Base-by-base conservation (phyloP, 1,139 yeast genomes). In the Hemisphaericaspora xylofermentans region DNA sequence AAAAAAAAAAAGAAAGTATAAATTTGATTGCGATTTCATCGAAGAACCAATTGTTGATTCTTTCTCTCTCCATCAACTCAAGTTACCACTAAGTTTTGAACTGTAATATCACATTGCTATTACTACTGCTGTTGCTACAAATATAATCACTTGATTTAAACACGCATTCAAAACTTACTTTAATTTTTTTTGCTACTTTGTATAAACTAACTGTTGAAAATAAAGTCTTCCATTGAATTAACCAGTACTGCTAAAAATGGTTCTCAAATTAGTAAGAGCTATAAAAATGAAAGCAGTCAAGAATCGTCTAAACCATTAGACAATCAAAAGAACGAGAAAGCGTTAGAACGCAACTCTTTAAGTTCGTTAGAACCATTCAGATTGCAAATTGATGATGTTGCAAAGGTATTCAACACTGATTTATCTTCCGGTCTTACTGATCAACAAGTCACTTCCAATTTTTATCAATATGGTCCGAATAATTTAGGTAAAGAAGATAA, bases 401-500 rank as follows among this genome's bases (percentile, higher is more conserved):
- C 66, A 16, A 54, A 60, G 17, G 33, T 54, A 4, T 78, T 69
- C 50, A 52, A 57, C 2, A 68, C 83, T 2, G 60, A 69, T 53
- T 37, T 63, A 12, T 57, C 64, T 2, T 63, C 61, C 42, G 91
- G 93, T n/a, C 67, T 83, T 33, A 48, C 71, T 2, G 48, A 58
- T 2, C 46, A 50, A 3, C 68, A 65, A 37, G 83, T 74, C 6
- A 44, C 49, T 3, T 43, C 53, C 6, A 45, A 46, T 13, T 43
- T 44, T 6, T 42, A 48, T 14, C 45, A 54, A 27, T 69, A 75
- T 57, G 95, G 94, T 6, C 68, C 66, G 29, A 86, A 86, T 59
- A 66, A 67, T 22, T 67, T 84, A 10, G 89, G 88, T 16, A 83
- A 78, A 32, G 85, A 74, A 35, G 72, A 69, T 29, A 74, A 74